Evolutionary conservation across 352 stramenopile genomes (phyloP).

Genomic region (Globisporangium solare): DNA sequence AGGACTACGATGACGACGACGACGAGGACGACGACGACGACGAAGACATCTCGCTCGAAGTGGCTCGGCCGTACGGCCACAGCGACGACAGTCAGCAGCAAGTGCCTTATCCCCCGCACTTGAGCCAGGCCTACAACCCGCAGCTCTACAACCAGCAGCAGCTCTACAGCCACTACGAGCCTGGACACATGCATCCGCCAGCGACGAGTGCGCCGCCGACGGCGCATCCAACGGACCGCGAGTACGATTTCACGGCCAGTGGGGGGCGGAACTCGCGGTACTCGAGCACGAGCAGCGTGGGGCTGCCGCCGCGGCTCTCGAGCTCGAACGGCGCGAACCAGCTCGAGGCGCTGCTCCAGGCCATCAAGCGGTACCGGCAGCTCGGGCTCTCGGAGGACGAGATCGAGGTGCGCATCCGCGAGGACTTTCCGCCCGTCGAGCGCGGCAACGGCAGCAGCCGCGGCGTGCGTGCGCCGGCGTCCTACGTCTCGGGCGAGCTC

Average conservation of each 20-base stretch:
- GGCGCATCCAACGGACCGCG: neutral
- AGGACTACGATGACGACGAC: slow-evolving; percentile 14
- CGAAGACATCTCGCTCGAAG: slow-evolving; percentile 71
- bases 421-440: slow-evolving; percentile 55
- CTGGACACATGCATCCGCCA: neutral
- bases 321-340: slow-evolving; percentile 39
- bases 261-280: slow-evolving; percentile 40
- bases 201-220: neutral
- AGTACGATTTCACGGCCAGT: slow-evolving; percentile 3
- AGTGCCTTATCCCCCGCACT: neutral
- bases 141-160: neutral
- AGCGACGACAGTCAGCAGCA: slow-evolving; percentile 5
- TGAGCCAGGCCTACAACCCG: neutral
- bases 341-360: slow-evolving; percentile 50
- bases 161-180: neutral
- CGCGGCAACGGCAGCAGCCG: slow-evolving; percentile 24
- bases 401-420: slow-evolving; percentile 58
- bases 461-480: neutral
- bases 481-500: slow-evolving; percentile 9
- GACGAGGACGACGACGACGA: slow-evolving; percentile 37
- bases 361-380: slow-evolving; percentile 59
- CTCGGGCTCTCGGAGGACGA: slow-evolving; percentile 55
- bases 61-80: slow-evolving; percentile 45
- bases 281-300: slow-evolving; percentile 49
- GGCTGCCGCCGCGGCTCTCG: slow-evolving; percentile 48